A percentile compares a stretch with the other conserved stretches of the same genome.
These are phyloP conservation scores for Ophiognomonia clavigignenti-juglandacearum DNA, from an alignment of 2,329 filamentous ascomycete genomes.

Conservation along the genomic window DNA sequence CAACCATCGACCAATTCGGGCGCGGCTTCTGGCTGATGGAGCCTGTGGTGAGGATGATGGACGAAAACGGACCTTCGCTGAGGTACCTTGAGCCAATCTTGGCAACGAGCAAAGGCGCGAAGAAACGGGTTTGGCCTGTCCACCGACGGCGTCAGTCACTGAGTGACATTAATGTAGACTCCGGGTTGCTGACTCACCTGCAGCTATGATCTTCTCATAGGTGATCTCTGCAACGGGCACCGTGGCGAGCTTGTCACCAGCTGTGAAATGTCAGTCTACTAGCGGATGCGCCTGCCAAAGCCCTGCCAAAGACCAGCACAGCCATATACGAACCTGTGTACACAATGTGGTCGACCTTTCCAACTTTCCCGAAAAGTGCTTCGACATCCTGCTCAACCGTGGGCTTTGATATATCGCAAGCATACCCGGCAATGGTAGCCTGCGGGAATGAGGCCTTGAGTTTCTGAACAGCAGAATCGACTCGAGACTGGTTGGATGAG, in stretches of 20 bases:
- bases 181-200: not conserved
- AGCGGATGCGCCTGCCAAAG: not conserved
- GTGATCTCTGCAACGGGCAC: conserved; percentile 20
- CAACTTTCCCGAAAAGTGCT: conserved; percentile 21
- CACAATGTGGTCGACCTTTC: conserved; percentile 22
- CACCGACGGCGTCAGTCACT: not conserved
- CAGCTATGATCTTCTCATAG: conserved; percentile 20
- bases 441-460: conserved; percentile 15
- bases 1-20: conserved; percentile 41
- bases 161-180: not conserved
- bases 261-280: conserved; percentile 6
- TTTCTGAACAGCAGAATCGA: conserved; percentile 38
- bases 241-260: conserved; percentile 24
- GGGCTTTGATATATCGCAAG: conserved; percentile 23
- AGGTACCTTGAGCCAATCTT: conserved; percentile 28
- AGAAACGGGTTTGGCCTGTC: conserved; percentile 26
- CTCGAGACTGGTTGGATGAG: conserved; percentile 47
- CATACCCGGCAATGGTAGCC: conserved; percentile 24
- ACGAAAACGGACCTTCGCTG: conserved; percentile 28
- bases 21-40: conserved; percentile 43
- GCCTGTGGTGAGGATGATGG: conserved; percentile 54
- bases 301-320: not conserved
- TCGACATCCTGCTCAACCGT: conserved; percentile 28
- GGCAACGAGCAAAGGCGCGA: conserved; percentile 28
- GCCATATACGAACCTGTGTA: conserved; percentile 21